A percentile compares a stretch with the other conserved stretches of the same genome.
phyloP scores from a whole-genome alignment of 306 rosid genomes.

The Begonia loranthoides region DNA sequence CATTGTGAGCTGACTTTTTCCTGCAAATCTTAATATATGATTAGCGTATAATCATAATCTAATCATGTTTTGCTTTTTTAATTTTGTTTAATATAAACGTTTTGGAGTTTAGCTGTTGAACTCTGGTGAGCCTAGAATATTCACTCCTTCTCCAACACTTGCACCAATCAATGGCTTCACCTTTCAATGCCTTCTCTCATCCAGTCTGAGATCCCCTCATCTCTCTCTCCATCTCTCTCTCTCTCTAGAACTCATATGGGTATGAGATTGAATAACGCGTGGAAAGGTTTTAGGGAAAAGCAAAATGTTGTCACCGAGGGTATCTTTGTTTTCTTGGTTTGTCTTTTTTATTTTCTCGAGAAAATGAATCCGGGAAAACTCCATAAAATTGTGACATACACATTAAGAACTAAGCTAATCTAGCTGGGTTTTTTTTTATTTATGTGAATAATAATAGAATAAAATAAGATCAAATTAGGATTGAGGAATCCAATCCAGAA shows the following conservation, averaged over 20 bases:
- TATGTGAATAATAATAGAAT: background rate
- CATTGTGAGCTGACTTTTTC: constrained; percentile 84
- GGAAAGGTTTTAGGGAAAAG: constrained; percentile 42
- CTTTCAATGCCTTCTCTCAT: constrained; percentile 47
- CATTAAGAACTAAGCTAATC: too few relatives aligned
- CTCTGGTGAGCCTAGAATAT: constrained; percentile 64
- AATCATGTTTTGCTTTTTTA: constrained; percentile 54
- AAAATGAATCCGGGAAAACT: background rate
- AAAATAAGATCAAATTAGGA: constrained; percentile 37
- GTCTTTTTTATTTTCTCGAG: constrained; percentile 13
- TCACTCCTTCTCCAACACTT: constrained; percentile 59
- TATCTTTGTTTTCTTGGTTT: constrained; percentile 41
- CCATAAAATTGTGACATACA: too few relatives aligned
- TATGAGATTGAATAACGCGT: constrained; percentile 10
- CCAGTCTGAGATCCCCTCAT: constrained; percentile 41
- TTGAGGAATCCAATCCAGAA: constrained; percentile 56
- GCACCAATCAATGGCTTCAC: constrained; percentile 28
- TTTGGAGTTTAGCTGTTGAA: constrained; percentile 84
- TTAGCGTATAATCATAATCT: constrained; percentile 45
- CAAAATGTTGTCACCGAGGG: constrained; percentile 64
- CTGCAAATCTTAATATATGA: constrained; percentile 21
- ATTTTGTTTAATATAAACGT: constrained; percentile 42
- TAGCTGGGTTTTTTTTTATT: too few relatives aligned
- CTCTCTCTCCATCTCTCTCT: constrained; percentile 18
- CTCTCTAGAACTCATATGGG: background rate